Percentiles rank a stretch among this genome's conserved stretches.
Evolutionary conservation across 1,284 basidiomycete genomes (phyloP).

Genomic region (Ceratobasidium sp.): DNA sequence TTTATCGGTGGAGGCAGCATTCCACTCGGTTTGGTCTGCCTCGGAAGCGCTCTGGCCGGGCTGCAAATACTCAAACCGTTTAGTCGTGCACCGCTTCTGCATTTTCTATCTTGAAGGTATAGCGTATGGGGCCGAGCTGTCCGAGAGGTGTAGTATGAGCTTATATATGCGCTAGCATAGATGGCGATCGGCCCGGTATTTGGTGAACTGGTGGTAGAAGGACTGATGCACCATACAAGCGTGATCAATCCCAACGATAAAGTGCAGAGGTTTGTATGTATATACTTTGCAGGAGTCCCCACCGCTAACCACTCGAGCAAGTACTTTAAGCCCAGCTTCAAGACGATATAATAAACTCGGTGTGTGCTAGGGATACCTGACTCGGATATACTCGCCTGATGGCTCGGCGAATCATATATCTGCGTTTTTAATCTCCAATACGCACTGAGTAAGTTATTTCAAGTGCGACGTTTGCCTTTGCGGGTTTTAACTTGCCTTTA

Average conservation of each 20-base stretch:
- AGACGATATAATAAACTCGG: not conserved
- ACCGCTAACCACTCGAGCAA: constrained; percentile 70
- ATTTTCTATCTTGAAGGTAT: constrained; percentile 67
- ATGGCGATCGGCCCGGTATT: constrained; percentile 76
- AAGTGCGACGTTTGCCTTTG: not conserved
- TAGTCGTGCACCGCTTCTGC: constrained; percentile 65
- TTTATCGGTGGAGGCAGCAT: constrained; percentile 80
- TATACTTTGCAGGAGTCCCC: constrained; percentile 73
- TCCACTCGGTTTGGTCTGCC: constrained; percentile 75
- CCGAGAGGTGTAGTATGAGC: not conserved
- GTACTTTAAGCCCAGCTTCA: not conserved
- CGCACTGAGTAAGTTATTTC: constrained; percentile 27
- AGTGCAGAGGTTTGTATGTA: constrained; percentile 74
- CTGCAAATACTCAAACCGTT: constrained; percentile 64
- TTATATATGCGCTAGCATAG: constrained; percentile 42
- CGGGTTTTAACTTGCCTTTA: not conserved
- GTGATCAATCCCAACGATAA: constrained; percentile 67
- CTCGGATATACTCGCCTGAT: constrained; percentile 45
- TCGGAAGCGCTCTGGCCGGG: constrained; percentile 79
- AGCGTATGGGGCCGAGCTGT: too few species aligned
- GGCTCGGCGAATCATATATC: constrained; percentile 43
- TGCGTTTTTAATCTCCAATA: constrained; percentile 47
- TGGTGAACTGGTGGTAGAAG: constrained; percentile 70
- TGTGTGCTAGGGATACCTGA: constrained; percentile 38
- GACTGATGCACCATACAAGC: constrained; percentile 60